Conservation (phyloP, 106 monocot species). For the Allium cepa region DNA sequence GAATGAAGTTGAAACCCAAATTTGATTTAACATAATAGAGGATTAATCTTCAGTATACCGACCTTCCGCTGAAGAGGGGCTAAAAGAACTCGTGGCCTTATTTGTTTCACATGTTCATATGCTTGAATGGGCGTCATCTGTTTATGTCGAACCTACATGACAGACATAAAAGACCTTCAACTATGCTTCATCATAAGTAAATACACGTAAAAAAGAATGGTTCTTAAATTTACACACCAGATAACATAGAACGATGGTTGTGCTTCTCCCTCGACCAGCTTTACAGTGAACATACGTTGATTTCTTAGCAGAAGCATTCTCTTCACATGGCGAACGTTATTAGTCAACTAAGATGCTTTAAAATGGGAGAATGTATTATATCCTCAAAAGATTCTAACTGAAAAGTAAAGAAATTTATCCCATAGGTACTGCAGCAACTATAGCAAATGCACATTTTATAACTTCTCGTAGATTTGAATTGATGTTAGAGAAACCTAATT, state of each 20-base stretch:
- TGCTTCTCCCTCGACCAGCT: constrained; percentile 99
- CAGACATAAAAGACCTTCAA: not conserved
- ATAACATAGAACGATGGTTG: constrained; percentile 93
- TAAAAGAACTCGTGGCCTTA: constrained; percentile 82
- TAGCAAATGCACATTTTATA: too few relatives aligned
- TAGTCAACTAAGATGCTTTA: not conserved
- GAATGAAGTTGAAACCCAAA: too few relatives aligned
- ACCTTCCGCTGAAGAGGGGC: constrained; percentile 91
- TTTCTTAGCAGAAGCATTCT: constrained; percentile 62
- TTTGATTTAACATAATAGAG: too few relatives aligned
- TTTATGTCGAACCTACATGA: constrained; percentile 68
- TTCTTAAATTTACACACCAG: constrained; percentile 45
- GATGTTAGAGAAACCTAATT: too few relatives aligned
- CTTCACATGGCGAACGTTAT: constrained; percentile 22
- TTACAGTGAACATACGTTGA: constrained; percentile 98
- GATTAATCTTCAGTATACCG: not conserved
- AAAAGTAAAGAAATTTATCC: too few relatives aligned
- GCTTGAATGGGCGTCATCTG: constrained; percentile 73
- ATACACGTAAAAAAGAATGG: not conserved
- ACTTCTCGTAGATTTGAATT: too few relatives aligned
- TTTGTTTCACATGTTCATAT: constrained; percentile 65
- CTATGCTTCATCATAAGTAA: not conserved
- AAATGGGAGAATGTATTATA: too few relatives aligned
- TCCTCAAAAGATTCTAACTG: too few relatives aligned
- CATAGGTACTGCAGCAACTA: too few relatives aligned